phyloP scores from a whole-genome alignment of 2,329 filamentous ascomycete species.

The Aspergillus flavus region DNA sequence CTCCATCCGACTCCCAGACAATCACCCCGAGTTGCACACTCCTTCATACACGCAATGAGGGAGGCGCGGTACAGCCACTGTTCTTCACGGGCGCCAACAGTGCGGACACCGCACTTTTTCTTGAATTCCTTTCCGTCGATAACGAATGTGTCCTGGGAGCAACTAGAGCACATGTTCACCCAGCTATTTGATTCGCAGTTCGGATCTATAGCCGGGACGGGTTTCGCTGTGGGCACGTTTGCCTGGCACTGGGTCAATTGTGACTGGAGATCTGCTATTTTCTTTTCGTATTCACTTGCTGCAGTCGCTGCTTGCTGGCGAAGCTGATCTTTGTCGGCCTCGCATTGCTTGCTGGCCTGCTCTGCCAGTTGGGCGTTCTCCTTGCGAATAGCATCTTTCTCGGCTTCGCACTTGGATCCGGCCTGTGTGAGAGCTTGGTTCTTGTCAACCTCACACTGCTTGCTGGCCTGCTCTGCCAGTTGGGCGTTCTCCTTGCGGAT shows the following conservation, averaged over 20 bases:
- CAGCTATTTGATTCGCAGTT: background rate
- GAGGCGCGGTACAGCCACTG: background rate
- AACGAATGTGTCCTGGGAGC: background rate
- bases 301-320: background rate
- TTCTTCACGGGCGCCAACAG: background rate
- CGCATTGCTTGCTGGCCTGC: background rate
- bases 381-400: background rate
- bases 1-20: background rate
- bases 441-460: background rate
- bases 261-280: background rate
- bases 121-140: background rate
- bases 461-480: background rate
- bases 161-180: background rate
- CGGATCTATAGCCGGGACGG: background rate
- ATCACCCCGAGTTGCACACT: background rate
- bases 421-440: too few species aligned
- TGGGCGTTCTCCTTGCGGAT: background rate
- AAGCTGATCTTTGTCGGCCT: background rate
- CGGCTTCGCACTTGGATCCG: background rate
- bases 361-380: background rate
- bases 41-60: background rate
- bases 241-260: background rate
- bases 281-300: background rate
- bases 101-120: background rate
- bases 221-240: background rate